Conservation (phyloP, 2,329 filamentous ascomycete genomes). For the Biscogniauxia mediterranea region DNA sequence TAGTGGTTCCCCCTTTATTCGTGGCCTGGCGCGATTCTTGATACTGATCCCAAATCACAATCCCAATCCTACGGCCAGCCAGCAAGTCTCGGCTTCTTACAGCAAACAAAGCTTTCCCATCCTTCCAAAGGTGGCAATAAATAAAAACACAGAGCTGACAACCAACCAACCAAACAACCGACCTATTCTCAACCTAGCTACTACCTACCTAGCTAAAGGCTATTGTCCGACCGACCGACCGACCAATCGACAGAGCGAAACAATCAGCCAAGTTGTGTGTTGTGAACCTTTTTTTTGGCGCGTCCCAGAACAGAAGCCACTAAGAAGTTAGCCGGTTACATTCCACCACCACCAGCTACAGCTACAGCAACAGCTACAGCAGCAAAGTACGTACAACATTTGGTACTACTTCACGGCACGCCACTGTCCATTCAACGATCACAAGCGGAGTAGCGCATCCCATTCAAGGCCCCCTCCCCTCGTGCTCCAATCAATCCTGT, state of each 20-base stretch:
- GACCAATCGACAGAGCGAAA: background rate
- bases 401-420: background rate
- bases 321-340: too few species aligned
- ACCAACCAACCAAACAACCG: background rate
- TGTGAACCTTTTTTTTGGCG: too few species aligned
- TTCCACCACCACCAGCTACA: too few species aligned
- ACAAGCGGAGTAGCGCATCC: background rate
- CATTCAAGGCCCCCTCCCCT: conserved; percentile 11
- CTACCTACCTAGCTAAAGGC: conserved; percentile 11
- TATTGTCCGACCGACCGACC: background rate
- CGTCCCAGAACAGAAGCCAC: too few species aligned
- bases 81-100: background rate
- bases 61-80: too few species aligned
- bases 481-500: conserved; percentile 12
- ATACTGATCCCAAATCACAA: background rate
- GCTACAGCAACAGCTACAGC: too few species aligned
- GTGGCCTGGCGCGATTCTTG: background rate
- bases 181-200: too few species aligned
- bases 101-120: background rate
- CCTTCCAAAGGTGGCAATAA: background rate
- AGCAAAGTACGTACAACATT: background rate
- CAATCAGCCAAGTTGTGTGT: too few species aligned
- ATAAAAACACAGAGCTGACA: background rate
- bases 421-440: background rate
- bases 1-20: background rate